Evolutionary conservation across 495 filamentous ascomycete species (phyloP), one percentile per base, ranked within the genome.

Genomic region (Annulohypoxylon stygium): DNA sequence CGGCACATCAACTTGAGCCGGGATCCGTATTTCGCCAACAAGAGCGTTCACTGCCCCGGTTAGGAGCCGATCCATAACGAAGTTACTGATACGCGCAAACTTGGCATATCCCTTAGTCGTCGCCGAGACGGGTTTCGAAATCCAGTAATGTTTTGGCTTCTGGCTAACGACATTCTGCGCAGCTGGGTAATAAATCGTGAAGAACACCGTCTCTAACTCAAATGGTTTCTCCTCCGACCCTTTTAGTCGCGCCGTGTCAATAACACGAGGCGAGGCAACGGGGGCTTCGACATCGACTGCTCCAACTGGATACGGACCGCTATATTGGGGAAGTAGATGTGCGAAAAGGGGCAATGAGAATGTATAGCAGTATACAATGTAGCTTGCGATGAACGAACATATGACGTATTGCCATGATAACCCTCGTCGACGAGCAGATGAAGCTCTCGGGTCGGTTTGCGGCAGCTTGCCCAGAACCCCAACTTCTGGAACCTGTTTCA

Each of bases 101-200:
- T 77, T 80, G 33, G 85, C 85, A 55, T 86, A 87, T 3, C 87
- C 87, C 61, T 82, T 77, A 1, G 81, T 86, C 0, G 81, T 79
- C n/a, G 86, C 79, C 2, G 75, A 76, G n/a, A 89, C 63, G 1
- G 86, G 86, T 33, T 78, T 79, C 2, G 86, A 78, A 34, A 88
- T 77, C 87, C 87, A 89, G 26, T 76, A 70, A 71, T 87, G 85
- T 34, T 77, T 77, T 39, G 59, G 66, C 16, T 69, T 63, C n/a
- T 23, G 48, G 47, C 36, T 71, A 37, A 26, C 33, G 4, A 16
- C 57, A 60, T 39, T 50, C 14, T 82, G 68, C 26, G 71, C 58
- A 2, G 82, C 69, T 2, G 85, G 85, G 50, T 86, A 87, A 78
- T 85, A 87, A 10, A 87, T 59, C 9, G 83, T 83, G 67, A 86